phyloP scores from a whole-genome alignment of 1,284 basidiomycete genomes.

The Ganoderma resinaceum region DNA sequence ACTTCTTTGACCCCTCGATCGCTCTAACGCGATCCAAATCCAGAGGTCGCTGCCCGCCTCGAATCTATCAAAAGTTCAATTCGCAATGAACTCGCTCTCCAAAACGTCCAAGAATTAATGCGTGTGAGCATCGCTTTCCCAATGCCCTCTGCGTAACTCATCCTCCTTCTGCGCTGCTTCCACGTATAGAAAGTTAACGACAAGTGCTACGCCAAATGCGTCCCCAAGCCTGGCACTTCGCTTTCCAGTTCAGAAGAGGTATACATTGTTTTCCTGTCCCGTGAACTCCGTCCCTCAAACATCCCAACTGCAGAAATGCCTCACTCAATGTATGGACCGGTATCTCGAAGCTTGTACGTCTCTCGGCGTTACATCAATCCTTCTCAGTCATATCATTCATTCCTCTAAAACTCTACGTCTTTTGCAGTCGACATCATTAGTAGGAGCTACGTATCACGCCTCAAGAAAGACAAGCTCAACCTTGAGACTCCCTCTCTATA shows the following conservation, averaged over 20 bases:
- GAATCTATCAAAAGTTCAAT: slow-evolving; percentile 77
- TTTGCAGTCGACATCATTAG: slow-evolving; percentile 78
- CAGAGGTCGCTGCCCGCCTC: slow-evolving; percentile 68
- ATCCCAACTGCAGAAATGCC: slow-evolving; percentile 61
- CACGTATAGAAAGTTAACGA: slow-evolving; percentile 72
- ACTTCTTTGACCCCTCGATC: background rate
- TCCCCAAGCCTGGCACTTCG: slow-evolving; percentile 78
- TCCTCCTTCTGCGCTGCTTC: background rate
- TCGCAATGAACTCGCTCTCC: slow-evolving; percentile 73
- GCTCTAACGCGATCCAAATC: background rate
- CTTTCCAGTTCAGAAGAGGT: slow-evolving; percentile 81
- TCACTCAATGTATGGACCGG: slow-evolving; percentile 78
- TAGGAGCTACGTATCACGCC: slow-evolving; percentile 65
- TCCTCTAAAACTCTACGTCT: background rate
- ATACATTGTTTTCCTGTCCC: slow-evolving; percentile 22
- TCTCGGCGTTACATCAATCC: background rate
- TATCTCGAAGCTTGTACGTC: slow-evolving; percentile 87
- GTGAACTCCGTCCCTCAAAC: slow-evolving; percentile 1
- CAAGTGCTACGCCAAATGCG: slow-evolving; percentile 79
- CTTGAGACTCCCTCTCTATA: slow-evolving; percentile 21
- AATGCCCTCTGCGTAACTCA: background rate
- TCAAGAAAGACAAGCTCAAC: slow-evolving; percentile 59
- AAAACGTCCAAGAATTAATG: slow-evolving; percentile 84
- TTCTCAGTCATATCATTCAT: background rate
- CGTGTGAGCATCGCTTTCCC: slow-evolving; percentile 55